Evolutionary conservation across 176 grass and related monocot species (phyloP), one percentile per base, ranked within the genome.

Genomic region (Carex littledalei): DNA sequence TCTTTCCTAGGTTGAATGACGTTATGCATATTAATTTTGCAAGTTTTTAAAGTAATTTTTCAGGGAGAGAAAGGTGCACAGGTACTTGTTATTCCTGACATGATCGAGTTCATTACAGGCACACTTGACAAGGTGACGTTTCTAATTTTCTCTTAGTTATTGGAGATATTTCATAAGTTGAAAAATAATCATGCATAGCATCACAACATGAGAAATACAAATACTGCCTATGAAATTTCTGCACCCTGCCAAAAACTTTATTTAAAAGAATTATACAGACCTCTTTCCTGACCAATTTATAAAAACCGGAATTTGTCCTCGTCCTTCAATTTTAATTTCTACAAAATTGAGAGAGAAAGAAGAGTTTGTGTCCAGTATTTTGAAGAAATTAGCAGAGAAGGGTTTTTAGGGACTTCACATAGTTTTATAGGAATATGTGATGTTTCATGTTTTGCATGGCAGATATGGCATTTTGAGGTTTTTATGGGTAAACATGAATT

Each of bases 21-120:
- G 1, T n/a, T 70, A 70, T 41, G 67, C 22, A 58, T 63, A 39
- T 76, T 32, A 32, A 15, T 32, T 59, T 67, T 32, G 4, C 16
- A 55, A 50, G 22, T 77, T 77, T 12, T 31, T 73, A 8, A 77
- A 54, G 43, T 77, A 5, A 26, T 80, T 88, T 86, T 34, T 89
- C 86, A 98, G 93, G 96, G 93, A 41, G 93, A 90, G 84, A 92
- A 81, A 77, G 96, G 96, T 66, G 93, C 91, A 17, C 91, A 98
- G 85, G 84, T 98, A 62, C 83, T 98, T 73, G 88, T 99, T 85
- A 90, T 94, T 87, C 93, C 96, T 85, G 96, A 95, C 76, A 93
- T 99, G 88, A 83, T 90, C 76, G 96, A 99, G 14, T 94, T 94
- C 86, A 84, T 95, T 81, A 87, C 54, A 67, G 84, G 81, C 60